Conservation (phyloP, 345 rosid species). For the Anastatica hierochuntica region DNA sequence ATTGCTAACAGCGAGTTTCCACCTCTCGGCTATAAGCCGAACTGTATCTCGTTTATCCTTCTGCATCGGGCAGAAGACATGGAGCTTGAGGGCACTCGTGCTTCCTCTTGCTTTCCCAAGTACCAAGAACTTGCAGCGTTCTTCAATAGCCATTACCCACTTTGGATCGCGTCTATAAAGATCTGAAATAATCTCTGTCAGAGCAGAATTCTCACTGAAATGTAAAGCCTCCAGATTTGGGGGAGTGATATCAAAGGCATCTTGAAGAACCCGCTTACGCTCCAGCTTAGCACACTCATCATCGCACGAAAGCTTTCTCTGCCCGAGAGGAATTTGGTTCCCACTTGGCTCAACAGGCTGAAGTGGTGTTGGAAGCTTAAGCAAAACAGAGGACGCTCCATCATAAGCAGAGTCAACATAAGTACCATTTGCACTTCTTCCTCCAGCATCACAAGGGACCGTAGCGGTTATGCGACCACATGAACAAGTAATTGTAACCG, state of each 20-base stretch:
- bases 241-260: constrained; percentile 76
- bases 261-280: constrained; percentile 82
- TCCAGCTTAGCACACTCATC: constrained; percentile 85
- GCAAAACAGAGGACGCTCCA: constrained; percentile 39
- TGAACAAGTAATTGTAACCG: constrained; percentile 68
- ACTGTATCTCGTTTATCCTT: constrained; percentile 90
- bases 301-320: constrained; percentile 81
- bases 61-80: constrained; percentile 84
- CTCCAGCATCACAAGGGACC: constrained; percentile 93
- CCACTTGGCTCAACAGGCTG: constrained; percentile 56
- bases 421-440: constrained; percentile 38
- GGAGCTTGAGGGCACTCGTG: constrained; percentile 52
- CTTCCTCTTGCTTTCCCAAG: constrained; percentile 67
- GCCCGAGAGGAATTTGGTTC: constrained; percentile 64
- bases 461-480: constrained; percentile 67
- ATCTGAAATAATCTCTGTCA: constrained; percentile 68
- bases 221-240: constrained; percentile 78
- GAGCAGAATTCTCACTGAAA: constrained; percentile 66
- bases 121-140: constrained; percentile 86
- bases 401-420: constrained; percentile 41
- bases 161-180: constrained; percentile 83
- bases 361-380: constrained; percentile 59
- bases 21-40: constrained; percentile 82
- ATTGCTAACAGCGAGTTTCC: constrained; percentile 71
- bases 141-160: constrained; percentile 90